Conservation (phyloP, 2,329 filamentous ascomycete species). For the Aulographum hederae region DNA sequence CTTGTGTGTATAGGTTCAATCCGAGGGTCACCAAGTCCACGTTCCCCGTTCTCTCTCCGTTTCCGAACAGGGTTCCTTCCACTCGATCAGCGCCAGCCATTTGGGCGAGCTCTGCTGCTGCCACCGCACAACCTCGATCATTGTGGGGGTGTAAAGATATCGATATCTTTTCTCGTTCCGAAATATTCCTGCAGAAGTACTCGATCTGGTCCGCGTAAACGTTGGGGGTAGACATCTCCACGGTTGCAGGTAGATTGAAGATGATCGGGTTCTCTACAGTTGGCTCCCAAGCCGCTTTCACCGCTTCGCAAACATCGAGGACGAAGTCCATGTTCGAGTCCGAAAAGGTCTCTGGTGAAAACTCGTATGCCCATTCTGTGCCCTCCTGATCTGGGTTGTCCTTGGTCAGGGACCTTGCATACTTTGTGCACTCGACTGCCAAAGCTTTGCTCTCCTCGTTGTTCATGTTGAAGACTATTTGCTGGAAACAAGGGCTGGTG, state of each 20-base stretch:
- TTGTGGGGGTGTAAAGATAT: conserved; percentile 91
- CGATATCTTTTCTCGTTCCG: conserved; percentile 68
- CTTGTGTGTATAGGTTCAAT: conserved; percentile 89
- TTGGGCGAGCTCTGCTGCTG: conserved; percentile 79
- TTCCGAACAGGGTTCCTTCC: conserved; percentile 85
- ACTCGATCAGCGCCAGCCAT: conserved; percentile 85
- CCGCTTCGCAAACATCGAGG: conserved; percentile 71
- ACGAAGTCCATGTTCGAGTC: conserved; percentile 75
- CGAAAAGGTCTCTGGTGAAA: conserved; percentile 77
- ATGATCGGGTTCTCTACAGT: conserved; percentile 67
- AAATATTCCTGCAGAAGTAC: conserved; percentile 77
- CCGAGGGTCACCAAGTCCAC: conserved; percentile 86
- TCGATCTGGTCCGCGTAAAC: conserved; percentile 94
- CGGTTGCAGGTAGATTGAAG: conserved; percentile 91
- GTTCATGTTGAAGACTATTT: conserved; percentile 74
- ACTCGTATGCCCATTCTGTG: conserved; percentile 63
- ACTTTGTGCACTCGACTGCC: conserved; percentile 70
- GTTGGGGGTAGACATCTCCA: conserved; percentile 89
- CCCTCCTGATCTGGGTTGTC: conserved; percentile 38
- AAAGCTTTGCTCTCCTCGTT: conserved; percentile 67
- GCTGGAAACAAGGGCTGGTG: conserved; percentile 87
- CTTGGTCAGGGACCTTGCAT: conserved; percentile 81
- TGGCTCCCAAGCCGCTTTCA: conserved; percentile 86
- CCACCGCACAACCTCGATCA: conserved; percentile 76
- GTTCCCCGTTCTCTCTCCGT: conserved; percentile 89